Base-by-base conservation (phyloP, 176 grass and related monocot genomes). In the Avena eriantha region DNA sequence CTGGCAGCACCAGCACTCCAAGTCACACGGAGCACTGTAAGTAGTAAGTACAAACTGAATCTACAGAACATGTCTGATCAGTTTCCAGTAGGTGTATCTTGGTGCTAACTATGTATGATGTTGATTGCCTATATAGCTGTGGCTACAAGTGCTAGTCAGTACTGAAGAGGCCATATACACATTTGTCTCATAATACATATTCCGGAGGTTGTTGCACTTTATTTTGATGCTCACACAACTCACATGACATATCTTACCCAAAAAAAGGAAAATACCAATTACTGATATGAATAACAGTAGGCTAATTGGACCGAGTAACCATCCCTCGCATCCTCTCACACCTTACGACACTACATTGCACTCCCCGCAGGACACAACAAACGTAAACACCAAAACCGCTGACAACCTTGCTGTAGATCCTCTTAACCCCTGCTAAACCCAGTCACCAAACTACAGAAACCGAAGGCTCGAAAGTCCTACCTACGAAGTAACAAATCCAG, bases 351-450 rank as follows among this genome's bases (percentile, higher is more conserved):
- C 39, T 41, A 5, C 39, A 41, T 7, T 41, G 39, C 39, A 1
- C 39, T 41, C 39, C 39, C 39, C 39, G 39, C 39, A 41, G 39
- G 39, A 41, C 39, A 41, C 39, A 41, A 41, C 39, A 7, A 41
- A 41, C 39, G 39, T 41, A 41, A 41, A 41, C 39, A 41, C 39
- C 39, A 41, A 5, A 41, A 41, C 39, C 39, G 39, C 1, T 41
- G 39, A 41, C 39, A 41, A 41, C 39, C 39, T 41, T 41, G 39
- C 39, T 41, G 39, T 41, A 41, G 39, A 41, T 41, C 39, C 39
- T 41, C 73, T 57, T 78, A 82, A 90, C 86, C 73, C 79, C 65
- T 90, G 71, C 33, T 19, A 26, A 43, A 15, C 33, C 19, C 33
- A 64, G 48, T 3, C 4, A 19, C 45, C n/a, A 21, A 80, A 67